Conservation (phyloP, 768 basidiomycete genomes). For the Clitopilus hobsonii region DNA sequence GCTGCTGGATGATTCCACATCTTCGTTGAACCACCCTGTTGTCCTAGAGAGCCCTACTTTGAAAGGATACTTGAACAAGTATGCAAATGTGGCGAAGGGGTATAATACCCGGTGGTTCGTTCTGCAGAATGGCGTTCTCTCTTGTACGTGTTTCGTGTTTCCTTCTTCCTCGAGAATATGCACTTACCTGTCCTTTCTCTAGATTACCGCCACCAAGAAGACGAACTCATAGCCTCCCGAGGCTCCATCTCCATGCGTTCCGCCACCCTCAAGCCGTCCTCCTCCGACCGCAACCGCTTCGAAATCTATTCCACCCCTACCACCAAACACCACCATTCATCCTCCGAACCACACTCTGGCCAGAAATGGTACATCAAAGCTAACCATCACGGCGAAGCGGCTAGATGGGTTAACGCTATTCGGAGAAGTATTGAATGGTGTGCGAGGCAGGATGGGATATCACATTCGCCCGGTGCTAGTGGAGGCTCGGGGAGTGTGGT, state of each 20-base stretch:
- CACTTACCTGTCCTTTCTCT: constrained; percentile 10
- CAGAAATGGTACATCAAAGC: constrained; percentile 85
- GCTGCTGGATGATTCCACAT: constrained; percentile 43
- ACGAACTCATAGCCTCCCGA: constrained; percentile 79
- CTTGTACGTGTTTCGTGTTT: constrained; percentile 48
- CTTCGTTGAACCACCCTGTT: constrained; percentile 5
- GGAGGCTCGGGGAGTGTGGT: background rate
- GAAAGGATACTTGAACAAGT: constrained; percentile 85
- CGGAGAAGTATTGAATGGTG: constrained; percentile 69
- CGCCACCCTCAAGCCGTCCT: constrained; percentile 55
- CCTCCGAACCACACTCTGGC: constrained; percentile 17
- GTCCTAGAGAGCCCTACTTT: constrained; percentile 49
- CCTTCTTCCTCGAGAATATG: background rate
- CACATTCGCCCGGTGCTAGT: background rate
- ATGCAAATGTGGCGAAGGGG: constrained; percentile 87
- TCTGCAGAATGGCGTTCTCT: constrained; percentile 78
- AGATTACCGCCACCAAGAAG: constrained; percentile 88
- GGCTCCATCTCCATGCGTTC: constrained; percentile 87
- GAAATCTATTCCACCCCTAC: constrained; percentile 69
- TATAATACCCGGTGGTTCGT: constrained; percentile 93
- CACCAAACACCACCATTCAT: constrained; percentile 27
- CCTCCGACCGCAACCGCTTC: constrained; percentile 66
- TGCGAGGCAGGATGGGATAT: constrained; percentile 15
- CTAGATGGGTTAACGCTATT: constrained; percentile 82
- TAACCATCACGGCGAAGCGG: constrained; percentile 85